Percentiles rank a stretch among this genome's conserved stretches.
Conservation (phyloP, 768 basidiomycete genomes). For the Hericium alpestre region DNA sequence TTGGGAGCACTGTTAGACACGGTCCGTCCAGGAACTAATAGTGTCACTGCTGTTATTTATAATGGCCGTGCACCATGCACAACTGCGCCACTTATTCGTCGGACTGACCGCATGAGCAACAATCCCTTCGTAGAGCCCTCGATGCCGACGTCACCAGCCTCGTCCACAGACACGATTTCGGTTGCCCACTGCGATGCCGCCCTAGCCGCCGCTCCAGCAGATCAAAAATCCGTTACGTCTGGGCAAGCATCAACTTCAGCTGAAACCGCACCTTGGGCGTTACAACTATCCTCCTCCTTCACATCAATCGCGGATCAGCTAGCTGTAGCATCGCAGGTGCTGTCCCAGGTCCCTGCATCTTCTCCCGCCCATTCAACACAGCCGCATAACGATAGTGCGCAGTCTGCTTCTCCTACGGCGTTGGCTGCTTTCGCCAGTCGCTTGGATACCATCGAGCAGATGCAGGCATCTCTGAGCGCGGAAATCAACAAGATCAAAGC, state of each 20-base stretch:
- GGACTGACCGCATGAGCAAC: no score
- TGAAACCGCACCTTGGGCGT: neutral
- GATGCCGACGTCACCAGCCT: neutral
- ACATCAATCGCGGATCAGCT: slow-evolving; percentile 31
- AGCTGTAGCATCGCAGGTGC: slow-evolving; percentile 25
- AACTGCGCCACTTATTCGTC: no score
- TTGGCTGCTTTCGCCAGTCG: slow-evolving; percentile 16
- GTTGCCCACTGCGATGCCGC: neutral
- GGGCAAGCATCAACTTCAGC: neutral
- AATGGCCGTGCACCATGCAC: no score
- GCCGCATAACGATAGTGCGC: no score
- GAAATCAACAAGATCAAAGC: slow-evolving; percentile 16
- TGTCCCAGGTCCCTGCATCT: slow-evolving; percentile 15
- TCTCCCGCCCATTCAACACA: neutral
- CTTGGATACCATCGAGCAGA: slow-evolving; percentile 23
- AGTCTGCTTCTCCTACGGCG: no score
- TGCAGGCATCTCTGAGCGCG: slow-evolving; percentile 22
- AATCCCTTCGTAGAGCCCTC: neutral
- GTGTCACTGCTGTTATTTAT: no score
- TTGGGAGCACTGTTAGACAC: no score
- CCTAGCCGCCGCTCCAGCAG: neutral
- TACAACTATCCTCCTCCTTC: slow-evolving; percentile 25
- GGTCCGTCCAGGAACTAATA: no score
- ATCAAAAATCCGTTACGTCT: neutral
- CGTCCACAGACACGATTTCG: slow-evolving; percentile 3